Percentiles rank a stretch among this genome's conserved stretches.
phyloP scores from a whole-genome alignment of 345 rosid genomes.

The Chamaenerion angustifolium region DNA sequence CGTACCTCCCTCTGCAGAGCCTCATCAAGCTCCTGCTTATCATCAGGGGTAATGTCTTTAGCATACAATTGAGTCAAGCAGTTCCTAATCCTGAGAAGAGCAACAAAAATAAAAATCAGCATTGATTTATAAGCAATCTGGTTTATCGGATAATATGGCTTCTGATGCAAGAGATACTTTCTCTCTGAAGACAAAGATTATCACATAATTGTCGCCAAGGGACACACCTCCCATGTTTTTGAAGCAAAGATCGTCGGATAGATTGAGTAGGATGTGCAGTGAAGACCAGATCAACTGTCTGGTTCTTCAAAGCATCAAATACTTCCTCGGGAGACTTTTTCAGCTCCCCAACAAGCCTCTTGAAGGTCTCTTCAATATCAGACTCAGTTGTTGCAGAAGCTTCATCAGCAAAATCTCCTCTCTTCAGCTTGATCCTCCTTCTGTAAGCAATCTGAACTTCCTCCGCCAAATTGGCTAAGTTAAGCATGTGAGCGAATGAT shows the following conservation, averaged over 20 bases:
- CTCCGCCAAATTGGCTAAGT: slow-evolving; percentile 86
- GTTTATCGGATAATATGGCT: background rate
- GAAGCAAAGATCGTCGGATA: slow-evolving; percentile 87
- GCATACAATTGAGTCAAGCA: slow-evolving; percentile 86
- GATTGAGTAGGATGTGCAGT: slow-evolving; percentile 99
- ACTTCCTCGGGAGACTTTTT: slow-evolving; percentile 84
- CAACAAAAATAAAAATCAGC: background rate
- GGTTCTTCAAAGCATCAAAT: slow-evolving; percentile 91
- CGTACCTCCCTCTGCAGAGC: slow-evolving; percentile 89
- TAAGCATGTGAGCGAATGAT: slow-evolving; percentile 92
- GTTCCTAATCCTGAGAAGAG: slow-evolving; percentile 55
- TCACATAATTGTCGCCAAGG: background rate
- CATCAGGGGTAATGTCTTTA: slow-evolving; percentile 92
- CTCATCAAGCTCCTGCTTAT: slow-evolving; percentile 97
- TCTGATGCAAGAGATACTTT: background rate
- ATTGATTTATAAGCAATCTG: background rate
- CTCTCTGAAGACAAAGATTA: background rate
- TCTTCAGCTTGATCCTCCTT: slow-evolving; percentile 69
- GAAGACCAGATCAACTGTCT: slow-evolving; percentile 83
- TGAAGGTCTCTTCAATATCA: slow-evolving; percentile 84
- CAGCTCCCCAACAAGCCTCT: slow-evolving; percentile 60
- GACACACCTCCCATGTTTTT: slow-evolving; percentile 84
- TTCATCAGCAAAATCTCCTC: slow-evolving; percentile 82
- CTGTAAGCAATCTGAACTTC: slow-evolving; percentile 94
- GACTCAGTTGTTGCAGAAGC: slow-evolving; percentile 77